phyloP scores from a whole-genome alignment of 139 green algal species.

The Tetraselmis chui region DNA sequence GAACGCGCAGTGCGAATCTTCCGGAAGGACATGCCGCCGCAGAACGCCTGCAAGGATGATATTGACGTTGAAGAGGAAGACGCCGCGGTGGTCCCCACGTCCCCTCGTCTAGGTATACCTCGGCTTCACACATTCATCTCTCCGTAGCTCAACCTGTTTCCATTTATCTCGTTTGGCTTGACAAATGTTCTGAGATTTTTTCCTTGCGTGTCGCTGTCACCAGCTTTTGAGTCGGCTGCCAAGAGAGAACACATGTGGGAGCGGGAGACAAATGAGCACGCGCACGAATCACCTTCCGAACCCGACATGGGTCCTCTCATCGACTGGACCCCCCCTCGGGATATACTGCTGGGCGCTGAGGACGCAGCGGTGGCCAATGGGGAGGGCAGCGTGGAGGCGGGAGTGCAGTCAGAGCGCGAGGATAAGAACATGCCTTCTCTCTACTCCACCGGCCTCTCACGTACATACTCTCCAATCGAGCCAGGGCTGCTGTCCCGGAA shows the following conservation, averaged over 20 bases:
- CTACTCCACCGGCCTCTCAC: neutral
- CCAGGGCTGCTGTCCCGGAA: neutral
- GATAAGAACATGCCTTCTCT: neutral
- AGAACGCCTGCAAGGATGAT: neutral
- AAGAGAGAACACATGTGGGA: neutral
- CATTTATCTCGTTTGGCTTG: no score
- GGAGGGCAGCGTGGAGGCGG: neutral
- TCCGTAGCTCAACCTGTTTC: no score
- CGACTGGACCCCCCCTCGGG: neutral
- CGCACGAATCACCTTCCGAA: neutral
- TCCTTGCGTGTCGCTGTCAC: neutral
- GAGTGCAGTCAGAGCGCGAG: neutral
- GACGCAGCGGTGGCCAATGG: neutral
- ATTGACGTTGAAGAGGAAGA: neutral
- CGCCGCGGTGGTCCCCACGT: neutral
- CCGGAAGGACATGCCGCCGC: neutral
- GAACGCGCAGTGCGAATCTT: neutral
- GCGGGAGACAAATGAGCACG: neutral
- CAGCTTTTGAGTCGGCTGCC: neutral
- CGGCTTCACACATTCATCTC: no score
- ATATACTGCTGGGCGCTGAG: neutral
- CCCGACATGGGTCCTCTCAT: neutral
- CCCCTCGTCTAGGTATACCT: no score
- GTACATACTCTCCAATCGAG: neutral
- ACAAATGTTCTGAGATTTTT: no score